These are phyloP conservation scores for Cercophora scortea DNA, from an alignment of 495 filamentous ascomycete species.

Conservation along the genomic window DNA sequence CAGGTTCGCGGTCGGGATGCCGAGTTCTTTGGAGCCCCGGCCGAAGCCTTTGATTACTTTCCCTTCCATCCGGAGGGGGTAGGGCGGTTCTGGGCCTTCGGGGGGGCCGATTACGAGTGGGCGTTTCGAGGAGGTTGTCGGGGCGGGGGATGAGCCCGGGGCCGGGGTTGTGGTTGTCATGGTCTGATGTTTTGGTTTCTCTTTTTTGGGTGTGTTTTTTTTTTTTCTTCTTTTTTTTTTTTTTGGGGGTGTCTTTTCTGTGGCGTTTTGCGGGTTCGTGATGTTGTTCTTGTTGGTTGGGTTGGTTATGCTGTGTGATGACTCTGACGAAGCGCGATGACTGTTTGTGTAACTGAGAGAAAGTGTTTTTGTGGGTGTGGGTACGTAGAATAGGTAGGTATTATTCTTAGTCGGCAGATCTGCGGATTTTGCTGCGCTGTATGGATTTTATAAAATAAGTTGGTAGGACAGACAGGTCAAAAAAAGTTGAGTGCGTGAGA, in stretches of 20 bases:
- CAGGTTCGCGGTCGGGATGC: slow-evolving; percentile 96
- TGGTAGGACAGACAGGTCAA: no score
- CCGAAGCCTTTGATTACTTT: slow-evolving; percentile 90
- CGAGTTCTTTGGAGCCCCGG: slow-evolving; percentile 86
- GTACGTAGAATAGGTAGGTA: no score
- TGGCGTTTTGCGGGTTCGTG: not conserved
- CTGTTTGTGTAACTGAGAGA: no score
- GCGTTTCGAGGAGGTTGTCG: slow-evolving; percentile 30
- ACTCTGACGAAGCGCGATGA: no score
- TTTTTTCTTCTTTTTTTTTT: not conserved
- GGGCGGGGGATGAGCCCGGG: slow-evolving; percentile 5
- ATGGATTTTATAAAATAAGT: no score
- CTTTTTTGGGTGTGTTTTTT: not conserved
- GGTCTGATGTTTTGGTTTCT: not conserved
- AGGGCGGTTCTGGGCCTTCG: slow-evolving; percentile 65
- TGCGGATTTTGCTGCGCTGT: no score
- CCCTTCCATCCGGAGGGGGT: slow-evolving; percentile 72
- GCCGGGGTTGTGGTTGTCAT: not conserved
- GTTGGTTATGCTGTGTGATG: not conserved
- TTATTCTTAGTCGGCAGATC: no score
- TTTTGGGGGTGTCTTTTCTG: not conserved
- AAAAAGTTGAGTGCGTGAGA: no score
- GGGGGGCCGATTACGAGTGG: slow-evolving; percentile 60
- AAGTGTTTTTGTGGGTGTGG: no score
- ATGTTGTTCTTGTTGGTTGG: not conserved